A percentile compares a stretch with the other conserved stretches of the same genome.
Evolutionary conservation across 176 grass and related monocot genomes (phyloP).

Genomic region (Pontederia crassipes): DNA sequence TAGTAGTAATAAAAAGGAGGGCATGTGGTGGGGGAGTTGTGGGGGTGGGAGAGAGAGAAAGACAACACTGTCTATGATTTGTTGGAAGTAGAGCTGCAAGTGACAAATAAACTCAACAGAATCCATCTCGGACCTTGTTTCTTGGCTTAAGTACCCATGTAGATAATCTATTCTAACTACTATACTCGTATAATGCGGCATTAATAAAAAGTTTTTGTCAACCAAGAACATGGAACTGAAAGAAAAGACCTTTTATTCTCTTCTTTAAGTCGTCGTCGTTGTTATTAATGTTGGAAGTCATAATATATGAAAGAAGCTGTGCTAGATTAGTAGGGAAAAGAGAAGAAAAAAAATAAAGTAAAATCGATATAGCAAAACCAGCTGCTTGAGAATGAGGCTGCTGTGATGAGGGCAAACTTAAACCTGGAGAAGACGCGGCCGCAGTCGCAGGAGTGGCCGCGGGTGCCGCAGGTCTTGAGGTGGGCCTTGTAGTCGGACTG

Average conservation of each 20-base stretch:
- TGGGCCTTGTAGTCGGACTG: constrained; percentile 92
- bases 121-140: neutral
- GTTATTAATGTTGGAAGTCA: too few species aligned
- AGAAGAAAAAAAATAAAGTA: neutral
- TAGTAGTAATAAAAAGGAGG: neutral
- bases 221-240: too few species aligned
- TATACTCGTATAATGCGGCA: too few species aligned
- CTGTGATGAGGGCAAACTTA: too few species aligned
- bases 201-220: too few species aligned
- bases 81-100: neutral
- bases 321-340: neutral
- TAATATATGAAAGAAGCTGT: too few species aligned
- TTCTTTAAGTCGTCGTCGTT: too few species aligned
- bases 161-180: too few species aligned
- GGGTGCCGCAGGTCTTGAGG: constrained; percentile 80
- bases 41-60: neutral
- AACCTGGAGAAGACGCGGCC: constrained; percentile 81
- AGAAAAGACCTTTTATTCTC: too few species aligned
- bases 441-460: constrained; percentile 74
- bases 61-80: neutral
- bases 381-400: too few species aligned
- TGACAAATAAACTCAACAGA: neutral
- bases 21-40: neutral
- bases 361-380: neutral
- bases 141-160: neutral